These are phyloP conservation scores for Nemania serpens DNA, from an alignment of 2,329 filamentous ascomycete genomes.

Conservation along the genomic window DNA sequence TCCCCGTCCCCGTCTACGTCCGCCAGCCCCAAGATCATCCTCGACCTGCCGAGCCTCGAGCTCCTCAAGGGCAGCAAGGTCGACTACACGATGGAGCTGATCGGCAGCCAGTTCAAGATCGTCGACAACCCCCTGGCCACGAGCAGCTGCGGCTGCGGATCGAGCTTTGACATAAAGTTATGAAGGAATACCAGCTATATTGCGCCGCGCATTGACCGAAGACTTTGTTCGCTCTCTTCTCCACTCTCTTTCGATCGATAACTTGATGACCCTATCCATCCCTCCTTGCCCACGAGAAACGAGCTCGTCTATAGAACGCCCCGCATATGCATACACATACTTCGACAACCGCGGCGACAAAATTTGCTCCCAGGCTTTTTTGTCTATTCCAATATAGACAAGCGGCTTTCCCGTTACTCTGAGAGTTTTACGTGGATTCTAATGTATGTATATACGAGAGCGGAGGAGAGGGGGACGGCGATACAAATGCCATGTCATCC, in stretches of 20 bases:
- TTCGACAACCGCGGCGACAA: too few species aligned
- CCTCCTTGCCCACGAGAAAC: too few species aligned
- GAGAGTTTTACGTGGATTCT: background rate
- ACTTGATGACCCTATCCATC: too few species aligned
- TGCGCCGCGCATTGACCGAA: background rate
- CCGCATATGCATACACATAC: too few species aligned
- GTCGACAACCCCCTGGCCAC: slow-evolving; percentile 89
- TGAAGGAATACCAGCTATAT: slow-evolving; percentile 38
- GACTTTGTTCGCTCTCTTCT: background rate
- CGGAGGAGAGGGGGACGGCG: too few species aligned
- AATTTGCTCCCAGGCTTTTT: too few species aligned
- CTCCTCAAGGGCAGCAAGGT: slow-evolving; percentile 91
- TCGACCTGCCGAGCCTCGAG: slow-evolving; percentile 86
- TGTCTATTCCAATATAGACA: too few species aligned
- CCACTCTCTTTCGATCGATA: too few species aligned
- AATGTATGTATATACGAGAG: background rate
- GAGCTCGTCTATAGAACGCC: too few species aligned
- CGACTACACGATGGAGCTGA: slow-evolving; percentile 91
- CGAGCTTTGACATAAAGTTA: slow-evolving; percentile 91
- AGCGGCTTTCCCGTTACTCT: too few species aligned
- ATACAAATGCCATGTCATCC: too few species aligned
- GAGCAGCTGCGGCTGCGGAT: slow-evolving; percentile 96
- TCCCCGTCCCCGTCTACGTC: background rate
- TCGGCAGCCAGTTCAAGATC: slow-evolving; percentile 91
- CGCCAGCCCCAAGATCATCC: slow-evolving; percentile 72